Conservation (phyloP, 148 eudicot genomes). For the Cornus florida region DNA sequence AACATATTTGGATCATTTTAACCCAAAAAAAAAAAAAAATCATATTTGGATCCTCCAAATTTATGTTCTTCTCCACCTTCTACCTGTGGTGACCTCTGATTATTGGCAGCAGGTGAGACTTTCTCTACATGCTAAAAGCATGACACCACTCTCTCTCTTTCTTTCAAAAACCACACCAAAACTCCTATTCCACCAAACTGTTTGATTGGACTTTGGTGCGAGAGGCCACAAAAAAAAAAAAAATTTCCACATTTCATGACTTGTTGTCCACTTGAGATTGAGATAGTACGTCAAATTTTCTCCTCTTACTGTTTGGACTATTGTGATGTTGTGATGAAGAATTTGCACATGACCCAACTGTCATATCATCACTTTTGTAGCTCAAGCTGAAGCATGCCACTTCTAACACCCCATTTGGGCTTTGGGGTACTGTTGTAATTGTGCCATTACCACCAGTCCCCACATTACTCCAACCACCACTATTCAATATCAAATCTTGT, state of each 20-base stretch:
- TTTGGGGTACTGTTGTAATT: slow-evolving; percentile 32
- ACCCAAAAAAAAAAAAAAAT: neutral
- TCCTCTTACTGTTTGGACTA: slow-evolving; percentile 45
- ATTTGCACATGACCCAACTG: slow-evolving; percentile 34
- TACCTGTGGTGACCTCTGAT: slow-evolving; percentile 10
- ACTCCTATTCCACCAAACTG: neutral
- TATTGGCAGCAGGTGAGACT: slow-evolving; percentile 19
- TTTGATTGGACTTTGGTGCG: slow-evolving; percentile 3
- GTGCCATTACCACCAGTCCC: slow-evolving; percentile 12
- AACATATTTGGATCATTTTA: neutral
- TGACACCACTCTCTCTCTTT: slow-evolving; percentile 9
- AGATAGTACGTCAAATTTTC: slow-evolving; percentile 12
- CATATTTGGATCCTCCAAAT: neutral
- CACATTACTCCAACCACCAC: neutral
- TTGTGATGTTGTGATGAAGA: slow-evolving; percentile 17
- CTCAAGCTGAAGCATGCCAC: slow-evolving; percentile 62
- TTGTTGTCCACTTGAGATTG: slow-evolving; percentile 8
- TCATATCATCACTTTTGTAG: slow-evolving; percentile 44
- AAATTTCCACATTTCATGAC: slow-evolving; percentile 31
- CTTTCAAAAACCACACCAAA: neutral
- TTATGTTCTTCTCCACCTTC: slow-evolving; percentile 1
- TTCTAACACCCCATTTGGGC: slow-evolving; percentile 76
- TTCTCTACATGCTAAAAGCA: slow-evolving; percentile 13
- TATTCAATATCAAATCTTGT: slow-evolving; percentile 30
- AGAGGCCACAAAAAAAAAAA: neutral